Evolutionary conservation across 106 monocot species (phyloP).

Genomic region (Acorus calamus): DNA sequence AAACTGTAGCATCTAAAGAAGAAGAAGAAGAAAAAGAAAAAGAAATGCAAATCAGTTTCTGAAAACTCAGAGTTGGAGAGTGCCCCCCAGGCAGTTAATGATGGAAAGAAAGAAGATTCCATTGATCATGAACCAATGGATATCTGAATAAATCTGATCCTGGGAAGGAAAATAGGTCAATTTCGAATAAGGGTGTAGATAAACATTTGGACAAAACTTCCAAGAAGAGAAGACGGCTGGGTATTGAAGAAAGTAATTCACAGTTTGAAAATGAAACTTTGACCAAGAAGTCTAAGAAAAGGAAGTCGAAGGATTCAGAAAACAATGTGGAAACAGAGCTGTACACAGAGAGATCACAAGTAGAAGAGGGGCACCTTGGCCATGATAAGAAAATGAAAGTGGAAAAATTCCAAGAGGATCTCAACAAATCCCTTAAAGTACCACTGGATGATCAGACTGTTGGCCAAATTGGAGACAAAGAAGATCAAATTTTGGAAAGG

Average conservation of each 20-base stretch:
- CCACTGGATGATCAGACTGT: slow-evolving; percentile 5
- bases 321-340: slow-evolving; percentile 8
- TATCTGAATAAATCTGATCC: slow-evolving; percentile 4
- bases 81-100: background rate
- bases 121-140: background rate
- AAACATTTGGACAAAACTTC: slow-evolving; percentile 24
- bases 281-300: background rate
- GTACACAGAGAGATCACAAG: background rate
- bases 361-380: background rate
- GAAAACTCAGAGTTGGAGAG: slow-evolving; percentile 8
- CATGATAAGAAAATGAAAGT: slow-evolving; percentile 25
- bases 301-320: slow-evolving; percentile 6
- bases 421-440: background rate
- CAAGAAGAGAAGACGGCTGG: slow-evolving; percentile 40
- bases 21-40: slow-evolving; percentile 34
- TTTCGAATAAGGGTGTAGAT: slow-evolving; percentile 7
- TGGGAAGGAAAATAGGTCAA: slow-evolving; percentile 3
- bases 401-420: slow-evolving; percentile 10
- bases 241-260: slow-evolving; percentile 14
- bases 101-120: slow-evolving; percentile 1
- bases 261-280: slow-evolving; percentile 11
- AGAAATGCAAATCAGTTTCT: slow-evolving; percentile 15
- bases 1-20: slow-evolving; percentile 3
- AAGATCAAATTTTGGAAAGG: slow-evolving; percentile 9
- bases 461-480: slow-evolving; percentile 2